A percentile compares a stretch with the other conserved stretches of the same genome.
phyloP scores from a whole-genome alignment of 2,329 filamentous ascomycete species.

The Aspergillus puulaauensis region DNA sequence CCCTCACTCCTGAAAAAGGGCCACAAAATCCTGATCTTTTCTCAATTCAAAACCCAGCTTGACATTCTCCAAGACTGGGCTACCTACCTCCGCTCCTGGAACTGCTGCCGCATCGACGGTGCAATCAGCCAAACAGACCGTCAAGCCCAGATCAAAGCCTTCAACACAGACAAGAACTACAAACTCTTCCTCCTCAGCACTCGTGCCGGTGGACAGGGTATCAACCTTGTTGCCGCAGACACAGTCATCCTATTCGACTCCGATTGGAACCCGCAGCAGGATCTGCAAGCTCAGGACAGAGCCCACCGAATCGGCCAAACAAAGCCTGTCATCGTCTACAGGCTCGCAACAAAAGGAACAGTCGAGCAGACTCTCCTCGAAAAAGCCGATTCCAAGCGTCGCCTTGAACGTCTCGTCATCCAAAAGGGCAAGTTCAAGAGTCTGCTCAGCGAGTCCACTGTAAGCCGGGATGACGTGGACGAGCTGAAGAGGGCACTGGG shows the following conservation, averaged over 20 bases:
- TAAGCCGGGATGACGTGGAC: conserved; percentile 51
- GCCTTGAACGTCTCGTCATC: conserved; percentile 92
- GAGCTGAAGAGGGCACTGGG: conserved; percentile 65
- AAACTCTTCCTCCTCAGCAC: conserved; percentile 88
- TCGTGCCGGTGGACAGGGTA: conserved; percentile 88
- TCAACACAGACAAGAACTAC: conserved; percentile 65
- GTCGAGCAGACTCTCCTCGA: conserved; percentile 86
- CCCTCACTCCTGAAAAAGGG: conserved; percentile 69
- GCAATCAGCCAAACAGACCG: conserved; percentile 73
- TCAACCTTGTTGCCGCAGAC: conserved; percentile 88
- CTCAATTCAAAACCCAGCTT: conserved; percentile 91
- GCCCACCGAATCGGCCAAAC: conserved; percentile 94
- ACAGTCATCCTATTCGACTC: conserved; percentile 90
- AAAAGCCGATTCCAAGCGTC: conserved; percentile 85
- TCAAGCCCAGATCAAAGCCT: conserved; percentile 68
- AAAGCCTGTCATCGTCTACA: conserved; percentile 86
- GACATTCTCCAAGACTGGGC: conserved; percentile 90
- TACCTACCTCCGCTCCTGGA: conserved; percentile 71
- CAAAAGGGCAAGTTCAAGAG: conserved; percentile 83
- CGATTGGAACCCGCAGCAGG: conserved; percentile 95
- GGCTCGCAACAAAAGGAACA: conserved; percentile 87
- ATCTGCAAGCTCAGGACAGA: conserved; percentile 93
- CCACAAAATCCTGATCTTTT: conserved; percentile 95
- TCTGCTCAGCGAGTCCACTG: conserved; percentile 58
- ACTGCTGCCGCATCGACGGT: conserved; percentile 86